Evolutionary conservation across 1,139 yeast species (phyloP).

Genomic region (Saccharomyces uvarum): DNA sequence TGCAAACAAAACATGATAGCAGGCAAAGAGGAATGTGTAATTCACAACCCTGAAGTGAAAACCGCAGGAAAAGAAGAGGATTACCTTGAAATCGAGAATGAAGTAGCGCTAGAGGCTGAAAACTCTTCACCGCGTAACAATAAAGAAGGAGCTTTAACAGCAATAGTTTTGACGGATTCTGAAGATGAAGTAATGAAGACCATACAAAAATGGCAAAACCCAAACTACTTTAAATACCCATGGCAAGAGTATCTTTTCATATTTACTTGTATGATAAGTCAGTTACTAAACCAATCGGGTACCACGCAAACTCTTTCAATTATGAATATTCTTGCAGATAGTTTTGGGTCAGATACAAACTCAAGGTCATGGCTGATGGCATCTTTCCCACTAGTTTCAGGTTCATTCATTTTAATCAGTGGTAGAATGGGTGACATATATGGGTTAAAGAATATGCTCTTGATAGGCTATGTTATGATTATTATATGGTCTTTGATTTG

Average conservation of each 20-base stretch:
- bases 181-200: background rate
- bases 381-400: constrained; percentile 48
- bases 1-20: background rate
- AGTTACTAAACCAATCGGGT: constrained; percentile 32
- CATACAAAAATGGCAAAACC: constrained; percentile 18
- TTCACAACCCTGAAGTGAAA: background rate
- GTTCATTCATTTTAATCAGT: constrained; percentile 46
- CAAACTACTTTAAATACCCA: constrained; percentile 16
- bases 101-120: background rate
- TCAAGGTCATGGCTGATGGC: constrained; percentile 50
- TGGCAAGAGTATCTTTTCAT: constrained; percentile 32
- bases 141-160: background rate
- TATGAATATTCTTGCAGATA: constrained; percentile 28
- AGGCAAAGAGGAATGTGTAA: background rate
- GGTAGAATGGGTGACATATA: constrained; percentile 50
- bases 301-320: constrained; percentile 30
- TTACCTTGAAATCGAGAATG: background rate
- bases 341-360: constrained; percentile 21
- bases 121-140: background rate
- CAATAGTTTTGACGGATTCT: background rate
- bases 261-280: constrained; percentile 35
- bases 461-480: constrained; percentile 42
- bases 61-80: background rate
- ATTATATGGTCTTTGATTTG: constrained; percentile 41
- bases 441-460: constrained; percentile 40